Conservation (phyloP, 257 asterid species). For the Oldenlandia corymbosa region DNA sequence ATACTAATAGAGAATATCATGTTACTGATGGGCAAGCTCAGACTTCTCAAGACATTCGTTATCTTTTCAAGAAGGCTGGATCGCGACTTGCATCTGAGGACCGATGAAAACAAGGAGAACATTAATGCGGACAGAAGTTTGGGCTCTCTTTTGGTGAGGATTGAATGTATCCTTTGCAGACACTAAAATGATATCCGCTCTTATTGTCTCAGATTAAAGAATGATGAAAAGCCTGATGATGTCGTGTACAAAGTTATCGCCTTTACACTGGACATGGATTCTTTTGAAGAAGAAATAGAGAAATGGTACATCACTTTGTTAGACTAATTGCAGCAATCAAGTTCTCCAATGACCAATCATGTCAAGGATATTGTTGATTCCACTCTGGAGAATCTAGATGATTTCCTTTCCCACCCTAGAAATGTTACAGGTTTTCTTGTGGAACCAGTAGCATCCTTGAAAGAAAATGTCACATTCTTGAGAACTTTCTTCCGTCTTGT, state of each 20-base stretch:
- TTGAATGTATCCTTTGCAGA: slow-evolving; percentile 1
- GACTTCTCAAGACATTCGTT: background rate
- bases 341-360: background rate
- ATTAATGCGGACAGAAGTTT: background rate
- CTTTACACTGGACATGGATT: background rate
- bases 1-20: too few species aligned
- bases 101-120: background rate
- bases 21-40: background rate
- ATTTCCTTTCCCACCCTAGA: background rate
- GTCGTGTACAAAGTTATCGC: background rate
- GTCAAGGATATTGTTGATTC: background rate
- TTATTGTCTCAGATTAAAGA: background rate
- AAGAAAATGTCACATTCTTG: background rate
- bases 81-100: background rate
- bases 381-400: background rate
- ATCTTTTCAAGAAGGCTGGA: background rate
- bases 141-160: background rate
- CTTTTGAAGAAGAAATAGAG: background rate
- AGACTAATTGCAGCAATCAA: background rate
- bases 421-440: too few species aligned
- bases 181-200: background rate
- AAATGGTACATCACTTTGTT: background rate
- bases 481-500: background rate
- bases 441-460: background rate
- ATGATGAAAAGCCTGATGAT: too few species aligned